phyloP scores from a whole-genome alignment of 129 eudicot genomes.

The Lactuca sativa region DNA sequence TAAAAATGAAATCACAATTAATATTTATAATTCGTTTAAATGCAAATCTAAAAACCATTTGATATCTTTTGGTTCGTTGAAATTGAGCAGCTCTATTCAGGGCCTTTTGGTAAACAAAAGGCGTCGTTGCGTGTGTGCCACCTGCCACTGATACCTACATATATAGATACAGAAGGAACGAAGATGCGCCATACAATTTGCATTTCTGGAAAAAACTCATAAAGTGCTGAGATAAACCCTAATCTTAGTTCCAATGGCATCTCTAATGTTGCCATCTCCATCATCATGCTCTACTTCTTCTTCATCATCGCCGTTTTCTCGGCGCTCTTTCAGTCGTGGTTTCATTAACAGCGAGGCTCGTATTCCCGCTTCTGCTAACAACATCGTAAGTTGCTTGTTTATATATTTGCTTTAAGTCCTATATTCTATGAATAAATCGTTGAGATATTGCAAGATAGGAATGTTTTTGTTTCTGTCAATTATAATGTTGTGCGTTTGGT shows the following conservation, averaged over 20 bases:
- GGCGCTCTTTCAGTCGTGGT: conserved; percentile 32
- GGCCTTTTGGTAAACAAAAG: conserved; percentile 4
- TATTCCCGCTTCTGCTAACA: conserved; percentile 22
- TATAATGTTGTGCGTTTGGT: not conserved
- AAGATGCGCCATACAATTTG: conserved; percentile 41
- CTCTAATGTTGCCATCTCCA: conserved; percentile 45
- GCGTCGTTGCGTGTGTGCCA: conserved; percentile 23
- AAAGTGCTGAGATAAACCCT: conserved; percentile 24
- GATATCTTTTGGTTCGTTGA: not conserved
- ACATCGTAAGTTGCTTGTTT: conserved; percentile 43
- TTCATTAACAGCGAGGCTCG: conserved; percentile 17
- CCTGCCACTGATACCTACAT: conserved; percentile 32
- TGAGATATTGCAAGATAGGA: conserved; percentile 1
- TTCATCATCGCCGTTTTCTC: conserved; percentile 35
- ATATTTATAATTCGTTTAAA: not conserved
- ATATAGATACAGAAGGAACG: conserved; percentile 29
- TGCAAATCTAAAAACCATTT: not conserved
- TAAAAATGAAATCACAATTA: no score
- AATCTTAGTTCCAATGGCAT: conserved; percentile 44
- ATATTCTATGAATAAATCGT: not conserved
- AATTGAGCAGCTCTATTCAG: not conserved
- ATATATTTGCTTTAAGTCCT: not conserved
- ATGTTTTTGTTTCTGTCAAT: not conserved
- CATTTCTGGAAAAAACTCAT: not conserved
- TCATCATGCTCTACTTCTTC: conserved; percentile 44